phyloP scores from a whole-genome alignment of 805 yeast species.

The Monosporozyma servazzii region DNA sequence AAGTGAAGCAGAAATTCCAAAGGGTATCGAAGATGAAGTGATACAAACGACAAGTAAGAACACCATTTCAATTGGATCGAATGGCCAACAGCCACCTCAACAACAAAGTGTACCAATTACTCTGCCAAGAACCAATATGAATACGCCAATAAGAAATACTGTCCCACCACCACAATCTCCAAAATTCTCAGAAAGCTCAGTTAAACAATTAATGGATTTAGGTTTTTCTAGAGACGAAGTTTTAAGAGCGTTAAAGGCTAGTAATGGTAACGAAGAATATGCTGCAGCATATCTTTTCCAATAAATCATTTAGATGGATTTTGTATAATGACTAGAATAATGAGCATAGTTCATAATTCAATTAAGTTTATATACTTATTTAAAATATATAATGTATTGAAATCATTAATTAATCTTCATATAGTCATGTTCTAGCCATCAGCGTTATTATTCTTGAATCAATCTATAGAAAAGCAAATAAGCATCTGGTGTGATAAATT shows the following conservation, averaged over 20 bases:
- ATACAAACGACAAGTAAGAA: not conserved
- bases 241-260: slow-evolving; percentile 49
- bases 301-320: not conserved
- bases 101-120: not conserved
- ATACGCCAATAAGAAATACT: not conserved
- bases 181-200: slow-evolving; percentile 29
- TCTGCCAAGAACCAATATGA: not conserved
- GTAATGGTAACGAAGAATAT: slow-evolving; percentile 71
- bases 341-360: not conserved
- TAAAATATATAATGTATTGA: not conserved
- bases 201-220: slow-evolving; percentile 46
- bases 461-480: slow-evolving; percentile 66
- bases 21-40: slow-evolving; percentile 1
- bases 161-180: not conserved
- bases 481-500: slow-evolving; percentile 64
- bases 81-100: not conserved
- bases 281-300: slow-evolving; percentile 74
- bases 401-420: not conserved
- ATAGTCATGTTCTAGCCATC: not conserved
- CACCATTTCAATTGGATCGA: not conserved
- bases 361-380: not conserved
- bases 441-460: not conserved
- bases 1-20: slow-evolving; percentile 61
- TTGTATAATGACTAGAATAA: not conserved
- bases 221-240: slow-evolving; percentile 68